Conservation (phyloP, 352 stramenopile species). For the Aphanomyces stellatus region DNA sequence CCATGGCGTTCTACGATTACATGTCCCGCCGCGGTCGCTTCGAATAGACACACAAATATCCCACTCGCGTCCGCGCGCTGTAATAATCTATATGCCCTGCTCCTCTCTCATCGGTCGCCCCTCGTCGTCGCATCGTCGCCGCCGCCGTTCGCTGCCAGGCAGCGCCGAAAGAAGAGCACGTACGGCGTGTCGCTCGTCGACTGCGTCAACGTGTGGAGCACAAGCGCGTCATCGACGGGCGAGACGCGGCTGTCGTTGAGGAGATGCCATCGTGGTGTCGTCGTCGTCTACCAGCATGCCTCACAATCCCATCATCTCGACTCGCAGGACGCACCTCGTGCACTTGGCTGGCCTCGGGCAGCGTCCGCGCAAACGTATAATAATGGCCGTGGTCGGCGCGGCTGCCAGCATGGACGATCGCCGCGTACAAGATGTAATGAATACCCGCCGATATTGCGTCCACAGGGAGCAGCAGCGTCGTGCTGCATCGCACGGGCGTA, state of each 20-base stretch:
- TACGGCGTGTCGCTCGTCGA: conserved; percentile 17
- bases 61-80: too few species aligned
- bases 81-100: too few species aligned
- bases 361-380: neutral
- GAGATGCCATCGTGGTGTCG: neutral
- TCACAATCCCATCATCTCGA: neutral
- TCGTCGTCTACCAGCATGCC: neutral
- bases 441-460: neutral
- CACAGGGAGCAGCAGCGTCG: neutral
- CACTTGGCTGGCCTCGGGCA: neutral
- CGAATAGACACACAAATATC: conserved; percentile 26
- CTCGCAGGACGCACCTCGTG: neutral
- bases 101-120: neutral
- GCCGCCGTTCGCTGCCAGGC: neutral
- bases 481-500: neutral
- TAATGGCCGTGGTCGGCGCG: conserved; percentile 19
- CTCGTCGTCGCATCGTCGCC: neutral
- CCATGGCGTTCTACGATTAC: conserved; percentile 81
- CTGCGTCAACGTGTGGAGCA: neutral
- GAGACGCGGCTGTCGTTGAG: conserved; percentile 18
- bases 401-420: conserved; percentile 12
- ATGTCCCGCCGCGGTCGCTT: conserved; percentile 68
- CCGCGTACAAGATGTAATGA: conserved; percentile 9
- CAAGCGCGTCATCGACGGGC: neutral
- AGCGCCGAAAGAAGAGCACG: neutral